Conservation (phyloP, 2,329 filamentous ascomycete genomes). For the Trichocomaceae sp. region DNA sequence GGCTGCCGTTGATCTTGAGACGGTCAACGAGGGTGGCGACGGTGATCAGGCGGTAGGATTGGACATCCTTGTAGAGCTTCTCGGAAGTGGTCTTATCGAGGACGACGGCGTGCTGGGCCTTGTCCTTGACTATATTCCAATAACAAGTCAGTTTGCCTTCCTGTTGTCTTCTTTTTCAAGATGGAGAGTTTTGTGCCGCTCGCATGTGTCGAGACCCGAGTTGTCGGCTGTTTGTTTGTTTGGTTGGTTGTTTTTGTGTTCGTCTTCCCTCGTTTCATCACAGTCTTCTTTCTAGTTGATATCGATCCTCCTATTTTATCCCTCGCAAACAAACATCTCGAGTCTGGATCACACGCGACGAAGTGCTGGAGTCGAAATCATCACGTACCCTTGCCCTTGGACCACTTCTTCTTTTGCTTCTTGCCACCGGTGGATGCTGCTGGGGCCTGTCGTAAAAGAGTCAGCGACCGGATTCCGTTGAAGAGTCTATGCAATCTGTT, state of each 20-base stretch:
- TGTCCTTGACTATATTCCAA: constrained; percentile 87
- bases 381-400: constrained; percentile 50
- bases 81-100: constrained; percentile 97
- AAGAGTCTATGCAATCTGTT: too few species aligned
- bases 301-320: background rate
- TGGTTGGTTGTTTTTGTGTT: background rate
- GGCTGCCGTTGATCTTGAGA: constrained; percentile 99
- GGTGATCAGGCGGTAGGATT: constrained; percentile 99
- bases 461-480: too few species aligned
- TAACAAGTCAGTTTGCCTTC: background rate
- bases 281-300: background rate
- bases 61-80: constrained; percentile 99
- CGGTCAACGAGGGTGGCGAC: constrained; percentile 97
- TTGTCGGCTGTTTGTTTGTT: background rate
- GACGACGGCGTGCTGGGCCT: constrained; percentile 97
- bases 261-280: background rate
- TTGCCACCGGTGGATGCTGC: constrained; percentile 44
- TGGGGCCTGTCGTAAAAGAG: constrained; percentile 33
- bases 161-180: background rate
- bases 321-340: background rate
- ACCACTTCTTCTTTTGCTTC: constrained; percentile 54
- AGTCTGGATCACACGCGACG: constrained; percentile 11
- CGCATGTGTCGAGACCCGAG: constrained; percentile 2
- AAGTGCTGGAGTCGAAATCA: constrained; percentile 14
- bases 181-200: background rate